Percentiles rank a stretch among this genome's conserved stretches.
These are phyloP conservation scores for Hemerocallis citrina DNA, from an alignment of 106 monocot genomes.

Conservation along the genomic window DNA sequence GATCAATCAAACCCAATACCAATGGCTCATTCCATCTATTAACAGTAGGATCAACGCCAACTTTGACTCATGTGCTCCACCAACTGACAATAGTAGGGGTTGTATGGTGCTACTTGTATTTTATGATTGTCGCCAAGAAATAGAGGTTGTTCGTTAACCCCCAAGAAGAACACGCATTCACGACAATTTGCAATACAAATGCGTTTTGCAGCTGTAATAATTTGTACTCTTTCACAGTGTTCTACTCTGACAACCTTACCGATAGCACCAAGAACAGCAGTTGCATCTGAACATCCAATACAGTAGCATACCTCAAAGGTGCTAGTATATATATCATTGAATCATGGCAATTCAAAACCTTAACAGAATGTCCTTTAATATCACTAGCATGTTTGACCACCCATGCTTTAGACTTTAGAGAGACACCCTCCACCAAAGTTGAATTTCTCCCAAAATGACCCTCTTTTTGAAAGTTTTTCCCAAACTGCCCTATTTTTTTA, in stretches of 20 bases:
- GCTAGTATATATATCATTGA: too few species aligned
- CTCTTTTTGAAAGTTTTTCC: too few species aligned
- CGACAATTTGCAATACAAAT: slow-evolving; percentile 90
- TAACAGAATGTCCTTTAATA: too few species aligned
- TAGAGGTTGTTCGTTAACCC: slow-evolving; percentile 77
- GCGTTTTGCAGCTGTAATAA: slow-evolving; percentile 72
- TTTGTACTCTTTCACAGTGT: slow-evolving; percentile 93
- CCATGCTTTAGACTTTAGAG: too few species aligned
- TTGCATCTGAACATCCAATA: too few species aligned
- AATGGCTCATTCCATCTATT: slow-evolving; percentile 91
- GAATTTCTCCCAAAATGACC: too few species aligned
- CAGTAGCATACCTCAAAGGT: too few species aligned
- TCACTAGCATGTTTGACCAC: too few species aligned
- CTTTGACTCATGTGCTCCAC: slow-evolving; percentile 70
- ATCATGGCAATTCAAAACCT: too few species aligned
- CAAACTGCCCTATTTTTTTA: too few species aligned
- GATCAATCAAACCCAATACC: slow-evolving; percentile 82
- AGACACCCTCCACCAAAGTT: too few species aligned
- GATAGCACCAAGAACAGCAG: too few species aligned
- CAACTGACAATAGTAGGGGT: slow-evolving; percentile 75
- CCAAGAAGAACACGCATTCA: slow-evolving; percentile 83
- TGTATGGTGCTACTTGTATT: slow-evolving; percentile 85
- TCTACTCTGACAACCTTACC: slow-evolving; percentile 92
- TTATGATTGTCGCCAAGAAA: slow-evolving; percentile 97
- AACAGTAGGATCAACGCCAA: slow-evolving; percentile 44